Conservation (phyloP, 345 rosid genomes). For the Eutrema yunnanense region DNA sequence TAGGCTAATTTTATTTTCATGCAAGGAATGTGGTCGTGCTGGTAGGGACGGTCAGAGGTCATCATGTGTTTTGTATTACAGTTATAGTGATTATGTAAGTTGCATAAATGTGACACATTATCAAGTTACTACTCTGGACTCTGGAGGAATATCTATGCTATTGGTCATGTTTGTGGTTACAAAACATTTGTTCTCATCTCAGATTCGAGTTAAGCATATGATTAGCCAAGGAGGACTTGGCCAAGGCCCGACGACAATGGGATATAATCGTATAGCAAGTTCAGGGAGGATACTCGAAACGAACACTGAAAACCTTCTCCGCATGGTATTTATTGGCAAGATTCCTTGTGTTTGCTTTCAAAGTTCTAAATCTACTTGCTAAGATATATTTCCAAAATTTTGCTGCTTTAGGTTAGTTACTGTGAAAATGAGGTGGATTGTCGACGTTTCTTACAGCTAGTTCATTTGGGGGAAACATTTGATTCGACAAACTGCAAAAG, state of each 20-base stretch:
- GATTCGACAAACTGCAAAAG: conserved; percentile 55
- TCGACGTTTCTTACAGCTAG: conserved; percentile 76
- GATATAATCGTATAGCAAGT: conserved; percentile 49
- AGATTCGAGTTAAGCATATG: conserved; percentile 94
- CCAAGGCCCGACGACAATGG: conserved; percentile 57
- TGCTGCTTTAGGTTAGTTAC: conserved; percentile 72
- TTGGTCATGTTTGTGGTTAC: conserved; percentile 12
- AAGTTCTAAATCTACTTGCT: not conserved
- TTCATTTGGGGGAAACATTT: conserved; percentile 89
- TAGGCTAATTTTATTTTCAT: conserved; percentile 8
- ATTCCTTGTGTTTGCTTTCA: not conserved
- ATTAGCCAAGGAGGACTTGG: conserved; percentile 73
- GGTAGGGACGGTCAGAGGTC: conserved; percentile 92
- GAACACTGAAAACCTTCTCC: conserved; percentile 79
- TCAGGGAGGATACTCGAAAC: conserved; percentile 79
- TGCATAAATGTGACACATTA: not conserved
- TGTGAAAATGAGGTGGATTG: conserved; percentile 93
- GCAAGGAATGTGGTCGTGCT: conserved; percentile 96
- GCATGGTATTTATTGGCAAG: conserved; percentile 50
- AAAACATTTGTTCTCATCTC: conserved; percentile 17
- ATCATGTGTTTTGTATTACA: conserved; percentile 84
- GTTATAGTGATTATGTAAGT: conserved; percentile 88
- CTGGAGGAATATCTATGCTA: not conserved
- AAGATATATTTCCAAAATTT: conserved; percentile 7
- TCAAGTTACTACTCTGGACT: not conserved